These are phyloP conservation scores for Brassica cretica DNA, from an alignment of 345 rosid genomes.

Conservation along the genomic window DNA sequence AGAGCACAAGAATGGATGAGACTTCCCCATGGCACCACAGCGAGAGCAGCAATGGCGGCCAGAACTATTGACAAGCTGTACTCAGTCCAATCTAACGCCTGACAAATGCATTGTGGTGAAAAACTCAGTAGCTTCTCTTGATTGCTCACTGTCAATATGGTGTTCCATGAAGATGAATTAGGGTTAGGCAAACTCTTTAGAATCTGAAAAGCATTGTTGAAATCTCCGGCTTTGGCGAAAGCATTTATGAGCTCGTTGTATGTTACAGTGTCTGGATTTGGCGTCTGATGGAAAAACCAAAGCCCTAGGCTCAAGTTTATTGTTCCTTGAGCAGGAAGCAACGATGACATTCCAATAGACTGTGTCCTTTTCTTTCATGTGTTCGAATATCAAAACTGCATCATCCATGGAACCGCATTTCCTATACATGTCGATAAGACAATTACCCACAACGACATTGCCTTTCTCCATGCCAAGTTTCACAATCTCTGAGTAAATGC, in stretches of 20 bases:
- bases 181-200: conserved; percentile 54
- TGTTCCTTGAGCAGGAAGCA: conserved; percentile 71
- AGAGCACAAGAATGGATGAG: conserved; percentile 56
- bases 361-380: conserved; percentile 54
- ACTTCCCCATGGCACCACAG: conserved; percentile 64
- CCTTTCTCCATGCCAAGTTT: conserved; percentile 53
- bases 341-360: conserved; percentile 82
- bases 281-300: conserved; percentile 53
- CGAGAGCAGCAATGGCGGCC: conserved; percentile 61
- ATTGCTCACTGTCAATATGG: conserved; percentile 59
- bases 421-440: conserved; percentile 82
- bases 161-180: conserved; percentile 82
- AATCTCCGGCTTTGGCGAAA: conserved; percentile 58
- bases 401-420: conserved; percentile 62
- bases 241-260: conserved; percentile 72
- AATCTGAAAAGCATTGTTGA: conserved; percentile 49
- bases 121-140: conserved; percentile 52
- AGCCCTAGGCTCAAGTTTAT: conserved; percentile 51
- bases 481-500: conserved; percentile 60
- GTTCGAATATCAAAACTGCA: conserved; percentile 52
- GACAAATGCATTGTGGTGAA: conserved; percentile 57
- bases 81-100: conserved; percentile 51
- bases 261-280: conserved; percentile 66
- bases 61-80: conserved; percentile 64
- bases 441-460: conserved; percentile 54